A percentile compares a stretch with the other conserved stretches of the same genome.
Conservation (phyloP, 2,329 filamentous ascomycete species). For the Botrytis fragariae region DNA sequence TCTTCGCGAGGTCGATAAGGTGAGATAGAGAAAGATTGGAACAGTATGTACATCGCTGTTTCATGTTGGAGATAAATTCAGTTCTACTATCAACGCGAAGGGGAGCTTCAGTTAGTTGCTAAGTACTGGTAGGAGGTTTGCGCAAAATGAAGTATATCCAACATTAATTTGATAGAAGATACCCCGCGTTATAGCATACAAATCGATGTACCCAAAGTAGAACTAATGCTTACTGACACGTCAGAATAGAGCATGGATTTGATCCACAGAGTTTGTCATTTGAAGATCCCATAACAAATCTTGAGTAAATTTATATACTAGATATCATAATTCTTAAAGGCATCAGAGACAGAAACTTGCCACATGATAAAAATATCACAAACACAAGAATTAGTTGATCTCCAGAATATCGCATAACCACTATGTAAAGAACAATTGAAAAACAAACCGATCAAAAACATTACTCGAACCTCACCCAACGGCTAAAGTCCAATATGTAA, state of each 20-base stretch:
- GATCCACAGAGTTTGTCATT: background rate
- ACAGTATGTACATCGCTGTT: background rate
- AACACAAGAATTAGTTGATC: background rate
- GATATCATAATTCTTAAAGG: rapidly evolving
- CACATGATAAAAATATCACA: rapidly evolving
- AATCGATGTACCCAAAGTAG: background rate
- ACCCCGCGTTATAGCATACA: background rate
- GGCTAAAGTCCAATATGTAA: background rate
- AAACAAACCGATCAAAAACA: background rate
- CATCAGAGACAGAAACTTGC: background rate
- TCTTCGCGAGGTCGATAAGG: background rate
- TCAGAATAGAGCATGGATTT: background rate
- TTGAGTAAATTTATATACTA: background rate
- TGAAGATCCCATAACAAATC: background rate
- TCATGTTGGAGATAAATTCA: background rate
- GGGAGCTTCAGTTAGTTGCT: background rate
- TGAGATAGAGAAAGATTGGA: background rate
- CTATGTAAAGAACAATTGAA: background rate
- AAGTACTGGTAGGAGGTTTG: background rate
- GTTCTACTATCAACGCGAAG: background rate
- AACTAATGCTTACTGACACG: background rate
- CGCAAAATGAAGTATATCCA: background rate
- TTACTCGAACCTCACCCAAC: background rate
- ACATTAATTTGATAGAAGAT: background rate
- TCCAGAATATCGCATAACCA: background rate